Base-by-base conservation (phyloP, 1,284 basidiomycete genomes). In the Ganoderma resinaceum region DNA sequence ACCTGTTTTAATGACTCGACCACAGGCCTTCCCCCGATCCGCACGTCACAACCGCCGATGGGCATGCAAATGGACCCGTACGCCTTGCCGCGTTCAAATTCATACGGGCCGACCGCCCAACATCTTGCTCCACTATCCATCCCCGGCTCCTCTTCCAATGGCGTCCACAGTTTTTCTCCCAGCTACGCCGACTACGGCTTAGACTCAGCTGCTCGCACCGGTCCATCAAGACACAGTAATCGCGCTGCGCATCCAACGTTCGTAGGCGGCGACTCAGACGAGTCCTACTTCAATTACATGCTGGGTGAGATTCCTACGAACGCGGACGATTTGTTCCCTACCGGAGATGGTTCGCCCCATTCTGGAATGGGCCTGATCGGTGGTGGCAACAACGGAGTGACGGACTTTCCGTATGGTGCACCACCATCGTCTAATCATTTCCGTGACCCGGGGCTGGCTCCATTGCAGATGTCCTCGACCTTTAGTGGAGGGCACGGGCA, bases 1-100 rank as follows among this genome's bases (percentile, higher is more conserved):
- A 14, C 12, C 20, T 2, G 3, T 59, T 40, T 29, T 38, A 38
- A 29, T 29, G 7, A 60, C 37, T 16, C 8, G 4, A 23, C 9
- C 35, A n/a, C 20, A 71, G 70, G 67, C 16, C 62, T 72, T n/a
- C 67, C 71, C 3, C 69, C 71, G 14, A 62, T 72, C 35, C 65
- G 65, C 14, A 42, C 61, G 18, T 38, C 63, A 1, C 70, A 67
- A 40, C n/a, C 66, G 1, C 26, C 49, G 3, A 37, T 29, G 35
- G 63, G 46, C 26, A 42, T 61, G 61, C 66, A 60, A 18, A 23
- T 52, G 14, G 67, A 70, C 40, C 18, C 60, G 11, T 67, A 63
- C 57, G 31, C 61, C 33, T 16, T 67, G 4, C 61, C 57, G 16
- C 71, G 71, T 18, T 53, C 65, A 1, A 43, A 23, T 29, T 65